Evolutionary conservation across 2,329 filamentous ascomycete species (phyloP), one percentile per base, ranked within the genome.

Genomic region (Paraconiothyrium brasiliense): DNA sequence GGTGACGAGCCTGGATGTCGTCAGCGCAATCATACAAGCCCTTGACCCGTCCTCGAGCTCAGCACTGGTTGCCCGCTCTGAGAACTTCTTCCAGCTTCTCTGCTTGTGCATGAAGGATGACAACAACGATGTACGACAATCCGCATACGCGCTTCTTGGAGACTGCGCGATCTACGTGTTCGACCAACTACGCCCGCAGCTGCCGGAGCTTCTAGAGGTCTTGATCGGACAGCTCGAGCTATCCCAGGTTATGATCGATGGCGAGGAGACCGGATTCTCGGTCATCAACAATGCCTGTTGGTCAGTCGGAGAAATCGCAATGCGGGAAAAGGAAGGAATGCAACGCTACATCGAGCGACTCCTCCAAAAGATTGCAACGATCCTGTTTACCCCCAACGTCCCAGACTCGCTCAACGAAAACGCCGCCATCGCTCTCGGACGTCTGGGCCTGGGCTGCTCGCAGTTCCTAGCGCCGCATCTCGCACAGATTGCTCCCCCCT

Each of bases 281-380:
- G 94, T 98, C 34, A 89, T 98, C 62, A 99, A 98, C 85, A 99
- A 99, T 76, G 94, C 95, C 24, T 98, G 94, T 81, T 99, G 95
- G 95, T 96, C 94, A 7, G 90, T 89, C 27, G 95, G 95, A 46
- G 95, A 99, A 82, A 95, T 98, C 64, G 89, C 93, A 16, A 89
- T 97, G 78, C 89, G 92, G 63, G 86, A 92, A 75, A 88, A 89
- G 64, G 82, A 84, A 34, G 88, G 86, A 57, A 92, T 97, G 87
- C 85, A 85, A 1, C 90, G 90, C 0, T 97, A 91, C 75, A 86
- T 93, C 10, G 89, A 92, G 24, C 87, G 91, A 64, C 83, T 99
- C 16, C 89, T 97, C 61, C 86, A 90, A 64, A 89, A 91, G 43
- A 87, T 96, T 32, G 86, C 93, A 43, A 87, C 90, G 58, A 97